Base-by-base conservation (phyloP, 768 basidiomycete genomes). In the Suillus luteus region DNA sequence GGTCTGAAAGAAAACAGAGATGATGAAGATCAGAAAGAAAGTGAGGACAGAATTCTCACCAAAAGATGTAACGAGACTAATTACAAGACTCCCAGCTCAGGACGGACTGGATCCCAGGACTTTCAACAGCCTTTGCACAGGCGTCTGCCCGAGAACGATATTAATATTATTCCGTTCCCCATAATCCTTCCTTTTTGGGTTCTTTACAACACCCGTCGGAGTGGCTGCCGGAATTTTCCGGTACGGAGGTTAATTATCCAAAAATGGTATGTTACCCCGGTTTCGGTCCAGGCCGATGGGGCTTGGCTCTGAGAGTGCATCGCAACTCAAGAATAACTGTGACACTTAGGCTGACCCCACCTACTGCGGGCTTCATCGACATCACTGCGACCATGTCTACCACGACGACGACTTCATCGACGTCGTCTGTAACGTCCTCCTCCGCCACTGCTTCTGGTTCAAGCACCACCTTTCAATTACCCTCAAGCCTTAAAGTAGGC, bases 401-500 rank as follows among this genome's bases (percentile, higher is more conserved):
- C 43, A 71, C 79, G 46, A 63, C 74, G 59, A 19, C 37, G 24
- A 71, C 73, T 33, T 74, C 79, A 27, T 40, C 64, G 2, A 51
- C 24, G 3, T 48, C 24, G 1, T 62, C 66, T 37, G 64, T 65
- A 66, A 59, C 67, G 1, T 77, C 82, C 9, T 77, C 83, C 11
- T 77, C 83, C 6, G 68, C 82, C 9, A 75, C 82, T 5, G 75
- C 84, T 27, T 65, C 81, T 37, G 72, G 65, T 10, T 65, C 78
- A 3, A 70, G 68, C 59, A 74, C 80, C 0, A 62, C 84, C n/a
- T 70, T 75, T 24, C 44, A 68, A 37, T 75, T 69, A 71, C 77
- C 62, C 60, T 77, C 66, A 1, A 87, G 84, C 67, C 84, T 87
- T 74, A 87, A 87, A 78, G 86, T 85, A 19, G 37, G 68, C 64